These are phyloP conservation scores for Yarrowia hollandica DNA, from an alignment of 805 yeast genomes.

Conservation along the genomic window DNA sequence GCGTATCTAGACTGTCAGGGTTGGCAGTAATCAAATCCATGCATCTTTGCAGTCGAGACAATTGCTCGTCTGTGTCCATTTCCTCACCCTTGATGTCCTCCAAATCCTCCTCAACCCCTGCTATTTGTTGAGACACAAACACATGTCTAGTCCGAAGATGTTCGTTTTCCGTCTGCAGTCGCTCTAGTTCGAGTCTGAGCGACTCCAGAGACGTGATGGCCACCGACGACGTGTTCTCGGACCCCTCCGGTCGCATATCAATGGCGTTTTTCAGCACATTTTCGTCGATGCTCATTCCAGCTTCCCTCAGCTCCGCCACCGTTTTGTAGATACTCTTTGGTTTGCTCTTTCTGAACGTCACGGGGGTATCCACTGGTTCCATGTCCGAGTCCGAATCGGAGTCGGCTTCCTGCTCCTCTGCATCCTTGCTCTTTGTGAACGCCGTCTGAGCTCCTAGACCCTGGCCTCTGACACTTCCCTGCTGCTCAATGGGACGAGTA, in stretches of 20 bases:
- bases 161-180: constrained; percentile 11
- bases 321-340: constrained; percentile 36
- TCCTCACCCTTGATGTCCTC: not conserved
- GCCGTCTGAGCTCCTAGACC: constrained; percentile 54
- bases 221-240: not conserved
- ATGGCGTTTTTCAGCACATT: constrained; percentile 17
- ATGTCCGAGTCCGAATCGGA: constrained; percentile 5
- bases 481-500: constrained; percentile 73
- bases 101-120: constrained; percentile 31
- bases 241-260: constrained; percentile 3
- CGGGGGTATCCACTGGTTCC: not conserved
- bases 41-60: not conserved
- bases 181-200: constrained; percentile 2
- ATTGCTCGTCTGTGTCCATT: not conserved
- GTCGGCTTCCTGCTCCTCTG: not conserved
- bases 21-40: not conserved
- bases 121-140: constrained; percentile 9
- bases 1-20: not conserved
- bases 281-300: constrained; percentile 36
- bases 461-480: constrained; percentile 60
- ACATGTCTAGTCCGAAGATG: constrained; percentile 14
- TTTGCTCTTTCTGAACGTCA: constrained; percentile 13
- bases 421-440: not conserved
- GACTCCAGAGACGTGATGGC: constrained; percentile 18
- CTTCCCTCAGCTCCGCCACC: constrained; percentile 38